These are phyloP conservation scores for Phaseolus lunatus DNA, from an alignment of 306 rosid genomes.

Conservation along the genomic window DNA sequence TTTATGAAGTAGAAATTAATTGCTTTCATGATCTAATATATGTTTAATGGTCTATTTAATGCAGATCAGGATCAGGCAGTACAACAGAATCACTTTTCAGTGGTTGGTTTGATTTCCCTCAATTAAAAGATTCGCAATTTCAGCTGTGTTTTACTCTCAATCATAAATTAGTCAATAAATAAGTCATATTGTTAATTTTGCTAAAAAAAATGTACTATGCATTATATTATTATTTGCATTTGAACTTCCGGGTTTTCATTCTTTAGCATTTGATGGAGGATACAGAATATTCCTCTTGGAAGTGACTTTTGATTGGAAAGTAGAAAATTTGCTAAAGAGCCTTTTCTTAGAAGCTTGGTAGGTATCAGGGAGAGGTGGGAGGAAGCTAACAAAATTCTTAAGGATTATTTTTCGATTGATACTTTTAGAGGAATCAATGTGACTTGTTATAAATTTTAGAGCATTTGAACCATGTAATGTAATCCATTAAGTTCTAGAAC, in stretches of 20 bases:
- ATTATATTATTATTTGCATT: slow-evolving; percentile 24
- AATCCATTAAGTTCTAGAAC: slow-evolving; percentile 25
- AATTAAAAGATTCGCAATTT: slow-evolving; percentile 15
- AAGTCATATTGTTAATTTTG: slow-evolving; percentile 33
- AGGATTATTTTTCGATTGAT: slow-evolving; percentile 21
- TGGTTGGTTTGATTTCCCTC: slow-evolving; percentile 58
- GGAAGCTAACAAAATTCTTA: slow-evolving; percentile 24
- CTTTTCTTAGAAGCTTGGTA: slow-evolving; percentile 22
- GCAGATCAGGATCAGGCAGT: slow-evolving; percentile 64
- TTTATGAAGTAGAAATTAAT: slow-evolving; percentile 22
- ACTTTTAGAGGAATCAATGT: slow-evolving; percentile 36
- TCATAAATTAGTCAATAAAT: slow-evolving; percentile 19
- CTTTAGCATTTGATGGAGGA: slow-evolving; percentile 37
- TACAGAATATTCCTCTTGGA: slow-evolving; percentile 25
- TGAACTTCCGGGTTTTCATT: slow-evolving; percentile 23
- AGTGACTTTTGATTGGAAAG: slow-evolving; percentile 19
- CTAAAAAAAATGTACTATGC: slow-evolving; percentile 1
- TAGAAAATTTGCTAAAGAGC: background rate
- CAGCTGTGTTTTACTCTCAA: slow-evolving; percentile 31
- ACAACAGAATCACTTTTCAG: slow-evolving; percentile 52
- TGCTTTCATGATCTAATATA: slow-evolving; percentile 48
- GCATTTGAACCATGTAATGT: slow-evolving; percentile 23
- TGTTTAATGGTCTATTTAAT: slow-evolving; percentile 48
- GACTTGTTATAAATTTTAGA: slow-evolving; percentile 16
- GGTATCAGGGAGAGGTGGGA: slow-evolving; percentile 30